phyloP scores from a whole-genome alignment of 2,329 filamentous ascomycete genomes.

The Fusarium sp. region DNA sequence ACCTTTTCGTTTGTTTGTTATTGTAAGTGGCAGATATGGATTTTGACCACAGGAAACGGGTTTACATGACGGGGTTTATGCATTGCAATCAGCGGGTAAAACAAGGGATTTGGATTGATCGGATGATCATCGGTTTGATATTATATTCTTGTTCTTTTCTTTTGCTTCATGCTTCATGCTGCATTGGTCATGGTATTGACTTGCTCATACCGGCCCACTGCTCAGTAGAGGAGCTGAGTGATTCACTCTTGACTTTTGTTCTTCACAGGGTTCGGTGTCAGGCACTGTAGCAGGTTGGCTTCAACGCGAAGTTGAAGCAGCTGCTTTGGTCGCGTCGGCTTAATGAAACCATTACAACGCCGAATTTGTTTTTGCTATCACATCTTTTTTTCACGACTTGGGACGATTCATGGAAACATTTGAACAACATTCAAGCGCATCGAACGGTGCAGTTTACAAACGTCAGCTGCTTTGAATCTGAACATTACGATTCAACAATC shows the following conservation, averaged over 20 bases:
- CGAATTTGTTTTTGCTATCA: constrained; percentile 26
- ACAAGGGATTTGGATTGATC: constrained; percentile 43
- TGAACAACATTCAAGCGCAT: constrained; percentile 25
- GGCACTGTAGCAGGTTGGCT: constrained; percentile 23
- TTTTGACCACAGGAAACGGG: constrained; percentile 47
- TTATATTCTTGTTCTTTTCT: constrained; percentile 34
- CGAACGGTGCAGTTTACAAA: constrained; percentile 13
- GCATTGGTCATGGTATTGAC: neutral
- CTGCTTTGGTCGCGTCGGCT: constrained; percentile 40
- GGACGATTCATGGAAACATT: constrained; percentile 42
- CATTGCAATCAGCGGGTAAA: constrained; percentile 56
- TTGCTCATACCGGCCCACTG: neutral
- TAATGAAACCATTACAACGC: constrained; percentile 44
- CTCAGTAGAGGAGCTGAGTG: constrained; percentile 9
- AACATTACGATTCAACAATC: constrained; percentile 9
- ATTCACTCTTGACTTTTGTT: constrained; percentile 37
- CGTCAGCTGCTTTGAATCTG: constrained; percentile 25
- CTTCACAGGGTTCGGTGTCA: constrained; percentile 41
- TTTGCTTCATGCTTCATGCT: neutral
- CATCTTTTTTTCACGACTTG: constrained; percentile 42
- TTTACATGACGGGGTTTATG: constrained; percentile 52
- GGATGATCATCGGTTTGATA: constrained; percentile 42
- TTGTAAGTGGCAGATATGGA: constrained; percentile 38
- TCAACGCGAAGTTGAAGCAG: constrained; percentile 33
- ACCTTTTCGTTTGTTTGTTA: constrained; percentile 40